phyloP scores from a whole-genome alignment of 2,329 filamentous ascomycete species.

The Monilinia vaccinii-corymbosi region DNA sequence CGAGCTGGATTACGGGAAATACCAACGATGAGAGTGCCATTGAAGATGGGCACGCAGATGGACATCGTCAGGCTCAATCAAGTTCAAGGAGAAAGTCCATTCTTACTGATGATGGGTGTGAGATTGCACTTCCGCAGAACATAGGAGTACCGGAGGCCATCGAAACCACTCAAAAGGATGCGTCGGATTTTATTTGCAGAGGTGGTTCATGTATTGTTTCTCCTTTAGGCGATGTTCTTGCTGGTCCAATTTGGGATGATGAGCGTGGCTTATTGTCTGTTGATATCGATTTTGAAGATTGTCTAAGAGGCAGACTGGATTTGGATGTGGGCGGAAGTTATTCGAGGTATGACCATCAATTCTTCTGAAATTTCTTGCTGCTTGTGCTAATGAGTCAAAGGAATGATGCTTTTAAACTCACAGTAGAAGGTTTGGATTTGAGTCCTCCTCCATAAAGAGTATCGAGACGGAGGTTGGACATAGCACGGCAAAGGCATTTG shows the following conservation, averaged over 20 bases:
- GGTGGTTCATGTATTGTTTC: constrained; percentile 79
- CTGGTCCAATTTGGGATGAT: constrained; percentile 73
- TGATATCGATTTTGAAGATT: constrained; percentile 83
- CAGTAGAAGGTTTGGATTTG: constrained; percentile 48
- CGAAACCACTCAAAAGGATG: constrained; percentile 13
- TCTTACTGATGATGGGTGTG: constrained; percentile 40
- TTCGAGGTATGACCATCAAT: constrained; percentile 50
- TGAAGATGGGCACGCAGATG: constrained; percentile 3
- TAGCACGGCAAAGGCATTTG: neutral
- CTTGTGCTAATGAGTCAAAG: constrained; percentile 27
- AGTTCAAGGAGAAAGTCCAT: constrained; percentile 16
- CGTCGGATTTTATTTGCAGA: constrained; percentile 40
- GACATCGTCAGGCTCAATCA: neutral
- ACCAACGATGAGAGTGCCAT: constrained; percentile 4
- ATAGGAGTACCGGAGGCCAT: neutral
- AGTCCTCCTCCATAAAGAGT: constrained; percentile 35
- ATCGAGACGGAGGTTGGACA: too few relatives aligned
- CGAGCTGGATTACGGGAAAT: constrained; percentile 42
- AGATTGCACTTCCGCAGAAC: constrained; percentile 37
- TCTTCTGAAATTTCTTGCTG: neutral
- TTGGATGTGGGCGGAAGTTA: constrained; percentile 81
- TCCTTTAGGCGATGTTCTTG: constrained; percentile 70
- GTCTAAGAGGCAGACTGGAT: constrained; percentile 70
- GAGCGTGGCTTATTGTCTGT: constrained; percentile 58
- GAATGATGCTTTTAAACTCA: constrained; percentile 54